These are phyloP conservation scores for Pelomyxa schiedti DNA, from an alignment of 78 protist species.

Conservation along the genomic window DNA sequence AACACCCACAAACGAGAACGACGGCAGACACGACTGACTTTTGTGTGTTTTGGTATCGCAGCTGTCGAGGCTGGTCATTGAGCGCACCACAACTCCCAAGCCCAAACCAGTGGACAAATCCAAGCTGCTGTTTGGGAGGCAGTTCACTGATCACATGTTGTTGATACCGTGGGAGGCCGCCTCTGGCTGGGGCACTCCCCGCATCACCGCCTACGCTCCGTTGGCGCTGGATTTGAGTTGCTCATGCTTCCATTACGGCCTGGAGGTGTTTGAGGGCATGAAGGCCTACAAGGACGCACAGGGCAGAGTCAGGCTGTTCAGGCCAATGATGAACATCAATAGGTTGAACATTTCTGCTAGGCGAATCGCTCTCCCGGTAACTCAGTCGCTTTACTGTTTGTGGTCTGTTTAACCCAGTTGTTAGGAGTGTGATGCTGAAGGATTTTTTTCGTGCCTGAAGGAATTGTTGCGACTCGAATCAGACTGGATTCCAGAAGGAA, in stretches of 20 bases:
- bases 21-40: no score
- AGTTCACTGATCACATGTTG: constrained; percentile 85
- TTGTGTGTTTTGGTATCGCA: no score
- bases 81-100: not conserved
- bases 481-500: constrained; percentile 83
- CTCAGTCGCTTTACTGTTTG: no score
- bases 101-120: not conserved
- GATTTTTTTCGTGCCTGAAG: constrained; percentile 68
- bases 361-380: constrained; percentile 80
- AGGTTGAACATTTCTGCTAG: constrained; percentile 64
- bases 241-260: constrained; percentile 82
- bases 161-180: constrained; percentile 61
- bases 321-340: constrained; percentile 87
- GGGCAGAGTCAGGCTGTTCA: constrained; percentile 57
- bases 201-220: constrained; percentile 72
- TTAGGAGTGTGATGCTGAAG: constrained; percentile 35
- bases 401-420: no score
- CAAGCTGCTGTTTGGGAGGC: constrained; percentile 75
- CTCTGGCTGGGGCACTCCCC: constrained; percentile 78
- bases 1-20: no score
- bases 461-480: constrained; percentile 71
- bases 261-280: constrained; percentile 94
- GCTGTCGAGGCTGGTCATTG: not conserved
- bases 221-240: constrained; percentile 73
- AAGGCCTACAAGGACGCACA: constrained; percentile 78